Evolutionary conservation across 2,329 filamentous ascomycete genomes (phyloP).

Genomic region (Chrysoporthe austroafricana): DNA sequence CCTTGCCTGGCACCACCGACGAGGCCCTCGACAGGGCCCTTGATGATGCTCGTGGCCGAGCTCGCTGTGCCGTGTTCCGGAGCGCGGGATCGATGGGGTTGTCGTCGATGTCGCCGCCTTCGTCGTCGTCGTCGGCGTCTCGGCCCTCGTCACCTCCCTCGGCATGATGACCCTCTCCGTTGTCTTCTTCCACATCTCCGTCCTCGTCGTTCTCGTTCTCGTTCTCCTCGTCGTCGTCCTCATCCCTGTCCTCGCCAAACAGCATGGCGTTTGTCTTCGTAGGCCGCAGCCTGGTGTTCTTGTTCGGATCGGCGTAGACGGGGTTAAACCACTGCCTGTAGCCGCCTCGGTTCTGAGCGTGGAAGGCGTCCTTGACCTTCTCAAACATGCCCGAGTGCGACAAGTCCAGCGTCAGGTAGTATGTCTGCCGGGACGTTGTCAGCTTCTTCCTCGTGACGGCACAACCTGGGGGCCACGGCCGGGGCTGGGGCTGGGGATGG

Average conservation of each 20-base stretch:
- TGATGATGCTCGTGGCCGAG: not conserved
- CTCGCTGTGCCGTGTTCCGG: slow-evolving; percentile 21
- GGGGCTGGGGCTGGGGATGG: no score
- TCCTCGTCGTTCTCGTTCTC: slow-evolving; percentile 28
- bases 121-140: slow-evolving; percentile 21
- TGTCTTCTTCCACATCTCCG: slow-evolving; percentile 27
- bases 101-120: slow-evolving; percentile 26
- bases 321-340: slow-evolving; percentile 48
- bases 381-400: slow-evolving; percentile 62
- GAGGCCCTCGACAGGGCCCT: not conserved
- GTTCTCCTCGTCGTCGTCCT: slow-evolving; percentile 28
- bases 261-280: slow-evolving; percentile 28
- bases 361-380: slow-evolving; percentile 43
- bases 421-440: slow-evolving; percentile 52
- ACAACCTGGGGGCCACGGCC: not conserved
- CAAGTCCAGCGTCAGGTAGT: slow-evolving; percentile 66
- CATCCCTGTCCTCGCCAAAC: slow-evolving; percentile 30
- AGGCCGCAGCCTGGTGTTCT: slow-evolving; percentile 27
- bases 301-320: slow-evolving; percentile 29
- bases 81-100: slow-evolving; percentile 27
- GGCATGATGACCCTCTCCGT: slow-evolving; percentile 14
- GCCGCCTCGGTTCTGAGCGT: slow-evolving; percentile 47
- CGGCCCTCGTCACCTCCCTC: slow-evolving; percentile 22
- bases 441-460: not conserved
- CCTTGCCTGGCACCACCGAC: not conserved